These are phyloP conservation scores for Kwoniella shandongensis DNA, from an alignment of 768 basidiomycete genomes.

Conservation along the genomic window DNA sequence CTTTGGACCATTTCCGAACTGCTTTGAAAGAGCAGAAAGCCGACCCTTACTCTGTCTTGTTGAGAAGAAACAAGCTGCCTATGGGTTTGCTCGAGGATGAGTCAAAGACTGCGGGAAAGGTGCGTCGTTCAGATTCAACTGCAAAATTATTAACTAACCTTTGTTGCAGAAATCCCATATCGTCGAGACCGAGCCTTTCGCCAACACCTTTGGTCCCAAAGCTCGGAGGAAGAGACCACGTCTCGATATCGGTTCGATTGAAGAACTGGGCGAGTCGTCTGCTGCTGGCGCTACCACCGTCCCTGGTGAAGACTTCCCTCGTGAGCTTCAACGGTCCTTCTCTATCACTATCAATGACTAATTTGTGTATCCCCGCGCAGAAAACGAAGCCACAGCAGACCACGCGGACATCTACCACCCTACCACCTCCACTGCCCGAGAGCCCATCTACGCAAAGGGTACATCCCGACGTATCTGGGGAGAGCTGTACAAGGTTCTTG, in stretches of 20 bases:
- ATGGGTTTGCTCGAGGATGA: conserved; percentile 94
- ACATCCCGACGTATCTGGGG: conserved; percentile 95
- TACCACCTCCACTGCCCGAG: conserved; percentile 58
- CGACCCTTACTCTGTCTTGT: conserved; percentile 92
- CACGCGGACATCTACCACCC: conserved; percentile 43
- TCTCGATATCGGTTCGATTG: conserved; percentile 85
- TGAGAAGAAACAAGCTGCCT: conserved; percentile 91
- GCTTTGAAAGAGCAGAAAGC: conserved; percentile 78
- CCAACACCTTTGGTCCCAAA: conserved; percentile 92
- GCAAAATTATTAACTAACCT: too few relatives aligned
- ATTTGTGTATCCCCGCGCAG: conserved; percentile 1
- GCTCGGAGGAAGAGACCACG: conserved; percentile 87
- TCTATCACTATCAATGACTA: background rate
- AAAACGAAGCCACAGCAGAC: conserved; percentile 16
- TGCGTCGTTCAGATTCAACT: conserved; percentile 37
- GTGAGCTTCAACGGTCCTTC: conserved; percentile 55
- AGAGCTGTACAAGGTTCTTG: conserved; percentile 98
- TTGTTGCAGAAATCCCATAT: conserved; percentile 75
- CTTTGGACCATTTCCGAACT: conserved; percentile 92
- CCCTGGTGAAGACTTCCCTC: conserved; percentile 43
- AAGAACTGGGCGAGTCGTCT: conserved; percentile 67
- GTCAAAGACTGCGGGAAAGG: conserved; percentile 80
- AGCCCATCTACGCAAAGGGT: conserved; percentile 92
- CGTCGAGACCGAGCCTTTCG: conserved; percentile 91
- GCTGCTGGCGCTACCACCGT: conserved; percentile 54